Evolutionary conservation across 148 eudicot genomes (phyloP).

Genomic region (Rhododendron henanense): DNA sequence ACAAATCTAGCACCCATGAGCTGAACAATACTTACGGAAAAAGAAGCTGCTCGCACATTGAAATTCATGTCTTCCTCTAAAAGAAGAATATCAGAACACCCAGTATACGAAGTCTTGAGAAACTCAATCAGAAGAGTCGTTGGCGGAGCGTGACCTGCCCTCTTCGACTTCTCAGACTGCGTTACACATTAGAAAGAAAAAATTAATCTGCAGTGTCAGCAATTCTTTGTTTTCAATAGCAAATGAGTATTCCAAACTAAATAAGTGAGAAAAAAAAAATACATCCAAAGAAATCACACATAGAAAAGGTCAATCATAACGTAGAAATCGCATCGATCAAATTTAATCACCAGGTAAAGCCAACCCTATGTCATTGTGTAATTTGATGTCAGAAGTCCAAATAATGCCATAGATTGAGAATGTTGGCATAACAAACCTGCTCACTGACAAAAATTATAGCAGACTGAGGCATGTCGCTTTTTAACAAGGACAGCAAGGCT

Average conservation of each 20-base stretch:
- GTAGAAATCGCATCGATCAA: neutral
- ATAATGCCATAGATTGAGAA: neutral
- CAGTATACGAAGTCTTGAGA: slow-evolving; percentile 47
- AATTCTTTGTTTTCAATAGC: neutral
- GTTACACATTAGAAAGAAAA: neutral
- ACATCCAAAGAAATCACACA: neutral
- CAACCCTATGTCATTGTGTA: neutral
- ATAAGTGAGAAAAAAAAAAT: neutral
- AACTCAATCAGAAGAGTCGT: slow-evolving; percentile 54
- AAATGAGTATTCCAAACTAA: neutral
- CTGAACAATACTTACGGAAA: slow-evolving; percentile 37
- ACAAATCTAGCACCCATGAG: neutral
- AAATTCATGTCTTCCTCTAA: slow-evolving; percentile 83
- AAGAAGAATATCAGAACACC: slow-evolving; percentile 54
- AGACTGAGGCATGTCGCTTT: slow-evolving; percentile 67
- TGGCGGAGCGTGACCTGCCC: slow-evolving; percentile 63
- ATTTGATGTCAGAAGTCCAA: neutral
- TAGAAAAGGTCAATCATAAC: neutral
- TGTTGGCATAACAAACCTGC: slow-evolving; percentile 53
- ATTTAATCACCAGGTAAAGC: neutral
- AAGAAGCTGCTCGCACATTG: slow-evolving; percentile 72
- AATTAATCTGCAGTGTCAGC: neutral
- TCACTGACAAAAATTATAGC: slow-evolving; percentile 86
- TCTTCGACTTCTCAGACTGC: slow-evolving; percentile 93
- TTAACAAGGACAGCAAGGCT: slow-evolving; percentile 59